Evolutionary conservation across 2,329 filamentous ascomycete genomes (phyloP).

Genomic region (Scedosporium aurantiacum): DNA sequence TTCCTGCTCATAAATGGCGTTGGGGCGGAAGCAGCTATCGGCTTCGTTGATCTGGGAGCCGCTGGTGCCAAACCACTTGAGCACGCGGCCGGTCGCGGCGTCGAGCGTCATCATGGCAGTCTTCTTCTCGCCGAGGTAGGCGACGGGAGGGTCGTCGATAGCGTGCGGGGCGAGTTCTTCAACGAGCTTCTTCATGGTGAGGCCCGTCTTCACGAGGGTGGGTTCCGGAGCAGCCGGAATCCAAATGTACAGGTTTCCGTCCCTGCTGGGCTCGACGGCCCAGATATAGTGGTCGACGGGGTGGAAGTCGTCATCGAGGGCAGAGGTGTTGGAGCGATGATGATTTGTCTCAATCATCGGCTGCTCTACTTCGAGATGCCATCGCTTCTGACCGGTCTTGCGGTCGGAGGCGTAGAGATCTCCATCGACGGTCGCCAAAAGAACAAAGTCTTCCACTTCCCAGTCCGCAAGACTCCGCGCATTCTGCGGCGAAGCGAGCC

Average conservation of each 20-base stretch:
- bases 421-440: slow-evolving; percentile 99
- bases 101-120: slow-evolving; percentile 84
- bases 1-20: slow-evolving; percentile 54
- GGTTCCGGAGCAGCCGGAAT: slow-evolving; percentile 47
- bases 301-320: slow-evolving; percentile 45
- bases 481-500: slow-evolving; percentile 71
- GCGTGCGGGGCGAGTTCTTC: slow-evolving; percentile 71
- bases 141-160: slow-evolving; percentile 62
- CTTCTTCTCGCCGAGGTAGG: slow-evolving; percentile 86
- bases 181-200: slow-evolving; percentile 79
- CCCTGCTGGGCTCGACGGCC: slow-evolving; percentile 85
- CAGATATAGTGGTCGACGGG: slow-evolving; percentile 80
- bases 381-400: slow-evolving; percentile 71
- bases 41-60: slow-evolving; percentile 58
- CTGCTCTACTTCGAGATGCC: slow-evolving; percentile 73
- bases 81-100: slow-evolving; percentile 68
- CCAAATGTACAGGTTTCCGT: slow-evolving; percentile 82
- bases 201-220: slow-evolving; percentile 53
- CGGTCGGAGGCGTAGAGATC: slow-evolving; percentile 86
- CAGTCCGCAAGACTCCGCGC: slow-evolving; percentile 98
- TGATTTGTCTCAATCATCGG: slow-evolving; percentile 89
- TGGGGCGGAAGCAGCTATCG: slow-evolving; percentile 63
- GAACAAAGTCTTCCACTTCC: slow-evolving; percentile 99
- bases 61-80: slow-evolving; percentile 73
- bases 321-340: slow-evolving; percentile 57